Evolutionary conservation across 2,329 filamentous ascomycete genomes (phyloP).

Genomic region (Sclerotiophoma versabilis): DNA sequence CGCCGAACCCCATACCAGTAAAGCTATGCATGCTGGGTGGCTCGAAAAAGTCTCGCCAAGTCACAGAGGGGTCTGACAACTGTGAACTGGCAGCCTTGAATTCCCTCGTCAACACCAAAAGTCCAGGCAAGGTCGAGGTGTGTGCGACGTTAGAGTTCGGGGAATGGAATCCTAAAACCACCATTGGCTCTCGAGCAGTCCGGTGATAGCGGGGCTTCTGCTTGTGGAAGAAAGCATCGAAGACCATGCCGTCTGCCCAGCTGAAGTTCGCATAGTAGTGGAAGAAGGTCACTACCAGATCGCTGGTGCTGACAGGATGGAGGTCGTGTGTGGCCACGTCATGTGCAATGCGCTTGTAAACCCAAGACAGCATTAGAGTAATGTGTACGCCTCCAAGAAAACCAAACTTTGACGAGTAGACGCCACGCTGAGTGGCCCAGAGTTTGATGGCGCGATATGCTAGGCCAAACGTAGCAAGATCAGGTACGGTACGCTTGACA

Average conservation of each 20-base stretch:
- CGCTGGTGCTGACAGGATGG: conserved; percentile 54
- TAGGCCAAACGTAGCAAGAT: conserved; percentile 63
- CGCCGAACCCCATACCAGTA: conserved; percentile 2
- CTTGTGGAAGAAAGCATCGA: conserved; percentile 64
- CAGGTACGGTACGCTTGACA: conserved; percentile 66
- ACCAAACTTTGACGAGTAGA: conserved; percentile 71
- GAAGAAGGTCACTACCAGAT: conserved; percentile 68
- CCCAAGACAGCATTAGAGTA: conserved; percentile 65
- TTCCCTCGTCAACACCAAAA: conserved; percentile 61
- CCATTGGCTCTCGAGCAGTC: conserved; percentile 66
- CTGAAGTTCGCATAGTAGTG: conserved; percentile 67
- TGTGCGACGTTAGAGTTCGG: conserved; percentile 68
- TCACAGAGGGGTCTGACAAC: conserved; percentile 43
- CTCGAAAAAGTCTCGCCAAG: conserved; percentile 40
- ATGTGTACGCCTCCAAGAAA: conserved; percentile 72
- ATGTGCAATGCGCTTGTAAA: conserved; percentile 60
- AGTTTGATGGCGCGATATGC: conserved; percentile 67
- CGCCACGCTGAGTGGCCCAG: conserved; percentile 68
- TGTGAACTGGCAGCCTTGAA: conserved; percentile 56
- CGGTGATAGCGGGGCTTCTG: conserved; percentile 58
- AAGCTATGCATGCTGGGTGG: neutral
- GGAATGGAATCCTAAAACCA: conserved; percentile 67
- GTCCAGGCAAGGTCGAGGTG: conserved; percentile 61
- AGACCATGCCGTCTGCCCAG: conserved; percentile 63
- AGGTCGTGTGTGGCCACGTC: conserved; percentile 23